Percentiles rank a stretch among this genome's conserved stretches.
Evolutionary conservation across 176 grass and related monocot genomes (phyloP).

Genomic region (Neostapfia colusana): DNA sequence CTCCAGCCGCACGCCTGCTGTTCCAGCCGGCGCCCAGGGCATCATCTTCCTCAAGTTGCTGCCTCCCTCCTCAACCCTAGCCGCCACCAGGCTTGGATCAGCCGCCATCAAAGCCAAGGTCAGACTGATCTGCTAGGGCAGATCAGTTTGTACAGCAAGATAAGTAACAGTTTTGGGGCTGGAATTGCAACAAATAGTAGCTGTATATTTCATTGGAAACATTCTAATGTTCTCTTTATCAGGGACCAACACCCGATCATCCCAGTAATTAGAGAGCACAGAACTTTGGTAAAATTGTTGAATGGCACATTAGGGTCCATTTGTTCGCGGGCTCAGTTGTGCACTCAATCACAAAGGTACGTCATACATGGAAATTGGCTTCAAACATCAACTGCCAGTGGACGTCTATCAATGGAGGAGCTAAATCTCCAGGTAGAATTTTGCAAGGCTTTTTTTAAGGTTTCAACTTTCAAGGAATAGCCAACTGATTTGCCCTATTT

Average conservation of each 20-base stretch:
- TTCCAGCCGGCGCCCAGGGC: no score
- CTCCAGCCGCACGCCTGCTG: no score
- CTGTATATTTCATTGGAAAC: slow-evolving; percentile 6
- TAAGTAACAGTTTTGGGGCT: no score
- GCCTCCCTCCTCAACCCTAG: no score
- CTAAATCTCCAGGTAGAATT: slow-evolving; percentile 89
- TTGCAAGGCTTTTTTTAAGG: slow-evolving; percentile 13
- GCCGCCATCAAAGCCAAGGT: no score
- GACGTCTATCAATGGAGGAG: slow-evolving; percentile 94
- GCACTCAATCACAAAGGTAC: slow-evolving; percentile 81
- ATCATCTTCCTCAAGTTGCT: no score
- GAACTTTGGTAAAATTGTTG: slow-evolving; percentile 88
- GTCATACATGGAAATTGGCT: slow-evolving; percentile 93
- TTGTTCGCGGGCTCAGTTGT: slow-evolving; percentile 70
- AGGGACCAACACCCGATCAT: slow-evolving; percentile 80
- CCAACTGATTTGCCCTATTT: slow-evolving; percentile 31
- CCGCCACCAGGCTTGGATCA: no score
- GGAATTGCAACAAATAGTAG: no score
- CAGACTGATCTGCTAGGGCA: no score
- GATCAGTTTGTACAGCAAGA: no score
- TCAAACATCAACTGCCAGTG: slow-evolving; percentile 92
- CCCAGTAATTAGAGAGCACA: slow-evolving; percentile 82
- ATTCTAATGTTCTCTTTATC: slow-evolving; percentile 32
- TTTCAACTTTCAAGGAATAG: slow-evolving; percentile 33
- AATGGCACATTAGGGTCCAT: slow-evolving; percentile 85